Base-by-base conservation (phyloP, 768 basidiomycete species). In the Podaxis mareebaensis region DNA sequence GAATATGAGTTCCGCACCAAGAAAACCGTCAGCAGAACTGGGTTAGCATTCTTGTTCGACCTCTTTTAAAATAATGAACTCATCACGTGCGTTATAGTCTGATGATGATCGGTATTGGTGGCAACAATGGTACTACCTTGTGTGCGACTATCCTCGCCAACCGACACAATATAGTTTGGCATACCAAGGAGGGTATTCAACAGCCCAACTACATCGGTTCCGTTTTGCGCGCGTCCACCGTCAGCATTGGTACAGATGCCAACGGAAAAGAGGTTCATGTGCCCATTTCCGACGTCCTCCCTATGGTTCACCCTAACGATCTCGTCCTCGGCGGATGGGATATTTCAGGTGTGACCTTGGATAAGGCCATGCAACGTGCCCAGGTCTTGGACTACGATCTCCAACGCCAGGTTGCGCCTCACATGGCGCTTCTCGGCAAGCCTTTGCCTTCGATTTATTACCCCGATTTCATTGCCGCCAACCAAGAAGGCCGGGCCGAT, bases 301-400 rank as follows among this genome's bases (percentile, higher is more conserved):
- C 96, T 55, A 97, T 96, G 93, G 95, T 96, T 55, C 95, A 99
- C 78, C 96, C 96, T 54, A 96, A 97, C 72, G 97, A 98, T 77
- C 89, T 98, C 71, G 93, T 97, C n/a, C 86, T 99, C 66, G 94
- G 97, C 55, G 96, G 97, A n/a, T 99, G 96, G 97, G 97, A 99
- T 71, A 99, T 99, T 71, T 97, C 95, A 46, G 85, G 89, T 46
- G 44, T 87, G 39, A 75, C 87, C 46, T 84, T 99, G 79, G 95
- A 98, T 76, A 83, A 89, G 76, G 95, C 97, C 15, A 97, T 99
- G 95, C 79, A 83, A 65, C 93, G 96, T 67, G 91, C 96, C 55
- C 83, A 93, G 73, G 97, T 99, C 61, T 86, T 99, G 59, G 93
- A 96, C 73, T 98, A 92, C 10, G 96, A 99, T 75, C 88, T 98